These are phyloP conservation scores for Penicillium soppii DNA, from an alignment of 495 filamentous ascomycete species.

Conservation along the genomic window DNA sequence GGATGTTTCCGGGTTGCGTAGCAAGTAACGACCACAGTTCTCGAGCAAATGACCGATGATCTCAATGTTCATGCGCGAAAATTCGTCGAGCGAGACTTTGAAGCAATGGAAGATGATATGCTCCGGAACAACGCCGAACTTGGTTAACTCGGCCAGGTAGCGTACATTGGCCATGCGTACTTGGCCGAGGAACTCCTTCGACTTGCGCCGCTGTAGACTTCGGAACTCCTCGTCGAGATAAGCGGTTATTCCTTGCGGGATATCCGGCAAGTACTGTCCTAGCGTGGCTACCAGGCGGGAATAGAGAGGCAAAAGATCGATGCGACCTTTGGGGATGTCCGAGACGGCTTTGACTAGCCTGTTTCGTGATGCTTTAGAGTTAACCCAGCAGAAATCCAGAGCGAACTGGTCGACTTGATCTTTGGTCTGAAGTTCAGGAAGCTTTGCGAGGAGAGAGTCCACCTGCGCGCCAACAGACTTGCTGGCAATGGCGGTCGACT, in stretches of 20 bases:
- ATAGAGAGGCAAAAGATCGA: constrained; percentile 89
- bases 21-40: constrained; percentile 92
- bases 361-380: constrained; percentile 97
- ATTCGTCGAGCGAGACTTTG: constrained; percentile 95
- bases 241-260: constrained; percentile 86
- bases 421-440: constrained; percentile 87
- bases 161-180: constrained; percentile 93
- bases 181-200: constrained; percentile 94
- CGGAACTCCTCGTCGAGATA: constrained; percentile 97
- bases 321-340: constrained; percentile 89
- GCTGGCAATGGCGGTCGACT: constrained; percentile 91
- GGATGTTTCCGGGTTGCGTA: constrained; percentile 90
- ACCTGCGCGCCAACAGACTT: constrained; percentile 97
- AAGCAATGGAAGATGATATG: constrained; percentile 99
- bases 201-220: constrained; percentile 95
- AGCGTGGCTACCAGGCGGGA: constrained; percentile 91
- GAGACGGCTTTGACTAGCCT: constrained; percentile 88
- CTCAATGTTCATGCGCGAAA: constrained; percentile 97
- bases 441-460: constrained; percentile 80
- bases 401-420: constrained; percentile 89
- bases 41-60: constrained; percentile 97
- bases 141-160: constrained; percentile 95
- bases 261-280: constrained; percentile 88
- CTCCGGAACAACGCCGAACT: constrained; percentile 96
- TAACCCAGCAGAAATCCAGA: constrained; percentile 96